phyloP scores from a whole-genome alignment of 768 basidiomycete species.

The Boletus fagicola region DNA sequence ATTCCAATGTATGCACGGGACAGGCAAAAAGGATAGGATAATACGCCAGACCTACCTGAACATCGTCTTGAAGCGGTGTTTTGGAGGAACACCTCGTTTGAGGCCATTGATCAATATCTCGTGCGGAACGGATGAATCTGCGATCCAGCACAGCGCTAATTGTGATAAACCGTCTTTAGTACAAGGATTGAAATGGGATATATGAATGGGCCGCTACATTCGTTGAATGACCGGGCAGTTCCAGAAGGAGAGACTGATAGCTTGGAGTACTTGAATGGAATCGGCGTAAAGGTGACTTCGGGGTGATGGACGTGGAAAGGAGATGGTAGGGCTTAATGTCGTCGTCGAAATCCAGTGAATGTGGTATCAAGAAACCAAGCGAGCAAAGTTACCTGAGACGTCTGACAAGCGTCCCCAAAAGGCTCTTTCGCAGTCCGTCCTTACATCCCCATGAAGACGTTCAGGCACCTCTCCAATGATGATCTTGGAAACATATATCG shows the following conservation, averaged over 20 bases:
- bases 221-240: constrained; percentile 55
- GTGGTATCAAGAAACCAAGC: background rate
- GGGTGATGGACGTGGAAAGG: constrained; percentile 54
- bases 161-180: background rate
- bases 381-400: constrained; percentile 37
- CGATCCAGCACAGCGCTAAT: constrained; percentile 70
- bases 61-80: constrained; percentile 61
- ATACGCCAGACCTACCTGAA: constrained; percentile 47
- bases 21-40: background rate
- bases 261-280: constrained; percentile 53
- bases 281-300: constrained; percentile 53
- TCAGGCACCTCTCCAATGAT: constrained; percentile 70
- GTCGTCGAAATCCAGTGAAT: background rate
- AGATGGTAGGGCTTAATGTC: constrained; percentile 41
- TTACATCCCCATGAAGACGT: constrained; percentile 40
- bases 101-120: constrained; percentile 79
- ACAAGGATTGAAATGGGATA: background rate
- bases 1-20: background rate
- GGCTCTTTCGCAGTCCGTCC: constrained; percentile 66
- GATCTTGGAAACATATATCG: constrained; percentile 63
- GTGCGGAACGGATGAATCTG: constrained; percentile 41
- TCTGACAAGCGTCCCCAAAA: constrained; percentile 55
- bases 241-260: constrained; percentile 41
- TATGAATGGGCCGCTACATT: constrained; percentile 46
- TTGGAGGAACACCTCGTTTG: constrained; percentile 74